Base-by-base conservation (phyloP, 2,329 filamentous ascomycete species). In the Lachnum nothofagi region DNA sequence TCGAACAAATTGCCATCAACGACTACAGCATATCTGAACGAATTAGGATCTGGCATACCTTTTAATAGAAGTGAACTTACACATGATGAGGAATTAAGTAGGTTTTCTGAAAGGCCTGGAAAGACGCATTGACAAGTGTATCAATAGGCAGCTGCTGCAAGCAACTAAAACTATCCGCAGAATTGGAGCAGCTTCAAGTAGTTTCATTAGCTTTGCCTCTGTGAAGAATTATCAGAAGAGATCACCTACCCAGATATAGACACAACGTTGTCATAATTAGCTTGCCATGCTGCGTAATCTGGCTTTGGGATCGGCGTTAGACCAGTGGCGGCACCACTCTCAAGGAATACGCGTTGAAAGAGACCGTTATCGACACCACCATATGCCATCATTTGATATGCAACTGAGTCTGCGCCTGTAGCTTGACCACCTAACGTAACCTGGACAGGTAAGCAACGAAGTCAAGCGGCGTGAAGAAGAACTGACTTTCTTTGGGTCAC, bases 401-500 rank as follows among this genome's bases (percentile, higher is more conserved):
- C 53, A 10, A 46, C 49, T 2, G 46, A 42, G 33, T 55, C 35
- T 12, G 48, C 55, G 12, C 54, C 52, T 6, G 44, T 45, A 16
- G 44, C 42, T 41, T 57, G 49, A 25, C 55, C 55, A 23, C 53
- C 49, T 45, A 57, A 33, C 10, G 51, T 37, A n/a, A 57, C 38
- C 51, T 52, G 17, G 7, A 38, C 6, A 19, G 6, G 5, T n/a
- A 29, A 22, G n/a, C 24, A 20, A 46, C 4, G n/a, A 27, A 27
- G 17, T 14, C 20, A 14, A 25, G 34, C 12, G 4, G 7, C 22
- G 22, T 17, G 25, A 23, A 7, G 0, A 9, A 17, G n/a, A 35
- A 23, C 38, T 67, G 17, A 70, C 65, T 41, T 67, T 62, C 2
- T 51, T 48, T 12, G 65, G 64, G 51, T 72, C 66, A 19, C 70